Base-by-base conservation (phyloP, 2,329 filamentous ascomycete genomes). In the Fusarium palustre region DNA sequence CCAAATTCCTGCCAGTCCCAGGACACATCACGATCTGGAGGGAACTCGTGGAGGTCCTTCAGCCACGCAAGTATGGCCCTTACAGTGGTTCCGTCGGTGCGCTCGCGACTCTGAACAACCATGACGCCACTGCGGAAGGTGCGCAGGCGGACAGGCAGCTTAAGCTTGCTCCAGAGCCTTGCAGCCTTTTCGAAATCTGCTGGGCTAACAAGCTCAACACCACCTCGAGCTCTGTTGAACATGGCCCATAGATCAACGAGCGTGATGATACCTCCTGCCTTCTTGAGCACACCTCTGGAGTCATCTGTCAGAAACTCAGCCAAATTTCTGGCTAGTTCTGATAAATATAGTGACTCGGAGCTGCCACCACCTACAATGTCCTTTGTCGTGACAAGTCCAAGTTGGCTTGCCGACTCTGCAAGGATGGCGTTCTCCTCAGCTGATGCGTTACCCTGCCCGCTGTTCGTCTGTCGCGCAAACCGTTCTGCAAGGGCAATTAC, bases 71-170 rank as follows among this genome's bases (percentile, higher is more conserved):
- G 81, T 9, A 99, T 80, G 65, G 92, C 87, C 61, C 87, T 88
- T 74, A 97, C 90, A 0, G 94, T 97, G 74, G 93, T 93, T 74
- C 97, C 93, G 76, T 99, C 96, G 1, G 92, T 97, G 66, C 93
- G 89, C 75, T 97, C 94, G 52, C 89, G 87, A 55, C 92, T 89
- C 79, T 98, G 96, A 16, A 97, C 95, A 1, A 97, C 96, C 74
- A 97, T 87, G n/a, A 98, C 88, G 1, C 96, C 96, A 73, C 92
- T 97, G 77, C 92, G 95, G 83, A 99, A 98, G 24, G 91, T 91
- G 45, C 96, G 88, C 30, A 98, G 82, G 22, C 95, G 90, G 12
- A 99, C 90, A 1, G 96, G 96, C 5, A 99, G 84, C 73, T 90
- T 92, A 20, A 99, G 84, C 66, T 89, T 91, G 75, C 97, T 94